Evolutionary conservation across 768 basidiomycete species (phyloP).

Genomic region (Suillus subluteus): DNA sequence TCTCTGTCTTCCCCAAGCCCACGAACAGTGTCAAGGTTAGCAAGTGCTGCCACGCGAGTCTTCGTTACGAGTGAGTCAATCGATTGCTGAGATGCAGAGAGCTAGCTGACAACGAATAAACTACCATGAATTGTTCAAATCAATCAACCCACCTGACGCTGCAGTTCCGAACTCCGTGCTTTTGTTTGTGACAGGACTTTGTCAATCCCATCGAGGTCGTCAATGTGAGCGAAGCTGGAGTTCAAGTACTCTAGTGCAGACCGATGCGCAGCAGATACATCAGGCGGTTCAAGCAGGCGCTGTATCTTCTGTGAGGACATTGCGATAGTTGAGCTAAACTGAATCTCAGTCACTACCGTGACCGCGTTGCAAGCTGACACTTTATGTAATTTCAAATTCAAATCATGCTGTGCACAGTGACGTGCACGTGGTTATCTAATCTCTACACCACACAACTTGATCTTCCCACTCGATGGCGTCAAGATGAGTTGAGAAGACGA

Average conservation of each 20-base stretch:
- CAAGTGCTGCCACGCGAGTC: constrained; percentile 50
- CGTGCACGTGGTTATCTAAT: constrained; percentile 33
- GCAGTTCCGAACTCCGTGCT: constrained; percentile 23
- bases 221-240: constrained; percentile 54
- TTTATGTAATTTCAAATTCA: background rate
- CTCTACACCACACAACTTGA: background rate
- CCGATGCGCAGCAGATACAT: constrained; percentile 42
- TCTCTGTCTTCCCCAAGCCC: constrained; percentile 78
- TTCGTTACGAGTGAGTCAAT: constrained; percentile 50
- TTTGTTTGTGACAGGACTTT: constrained; percentile 46
- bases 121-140: background rate
- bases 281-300: constrained; percentile 53
- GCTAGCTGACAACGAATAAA: constrained; percentile 50
- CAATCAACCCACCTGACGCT: constrained; percentile 5
- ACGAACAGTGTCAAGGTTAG: constrained; percentile 65
- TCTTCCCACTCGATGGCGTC: constrained; percentile 7
- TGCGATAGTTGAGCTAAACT: background rate
- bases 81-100: constrained; percentile 52
- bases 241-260: constrained; percentile 45
- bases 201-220: constrained; percentile 40
- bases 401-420: no score
- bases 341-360: background rate
- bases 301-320: constrained; percentile 52
- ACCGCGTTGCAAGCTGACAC: constrained; percentile 2
- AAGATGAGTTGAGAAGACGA: constrained; percentile 2